Conservation (phyloP, 2,329 filamentous ascomycete species). For the Huntiella abstrusa region DNA sequence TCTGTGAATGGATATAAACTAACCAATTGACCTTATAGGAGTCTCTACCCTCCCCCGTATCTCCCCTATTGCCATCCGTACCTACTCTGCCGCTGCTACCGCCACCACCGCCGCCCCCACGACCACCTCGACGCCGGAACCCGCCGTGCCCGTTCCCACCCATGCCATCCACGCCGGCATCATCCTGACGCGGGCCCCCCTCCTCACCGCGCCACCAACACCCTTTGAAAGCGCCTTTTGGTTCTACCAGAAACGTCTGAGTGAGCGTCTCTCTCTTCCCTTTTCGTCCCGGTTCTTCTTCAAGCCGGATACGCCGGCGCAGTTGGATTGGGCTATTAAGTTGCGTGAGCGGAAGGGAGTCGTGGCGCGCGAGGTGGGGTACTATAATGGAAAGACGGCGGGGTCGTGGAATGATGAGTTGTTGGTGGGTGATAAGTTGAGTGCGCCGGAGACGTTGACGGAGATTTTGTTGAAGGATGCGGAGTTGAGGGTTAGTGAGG, state of each 20-base stretch:
- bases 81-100: conserved; percentile 19
- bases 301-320: conserved; percentile 69
- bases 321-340: conserved; percentile 82
- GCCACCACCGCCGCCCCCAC: conserved; percentile 9
- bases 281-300: conserved; percentile 91
- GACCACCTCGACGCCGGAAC: conserved; percentile 9
- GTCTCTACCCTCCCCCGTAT: conserved; percentile 1
- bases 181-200: conserved; percentile 71
- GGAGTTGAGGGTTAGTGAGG: conserved; percentile 40
- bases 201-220: conserved; percentile 66
- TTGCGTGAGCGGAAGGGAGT: conserved; percentile 52
- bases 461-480: conserved; percentile 59
- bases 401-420: conserved; percentile 86
- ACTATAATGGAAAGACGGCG: conserved; percentile 52
- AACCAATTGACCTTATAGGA: conserved; percentile 4
- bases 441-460: conserved; percentile 43
- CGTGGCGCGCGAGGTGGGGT: conserved; percentile 66
- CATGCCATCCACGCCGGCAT: conserved; percentile 46
- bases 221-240: conserved; percentile 85
- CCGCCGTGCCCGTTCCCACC: conserved; percentile 13
- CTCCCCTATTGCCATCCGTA: not conserved
- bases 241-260: conserved; percentile 93
- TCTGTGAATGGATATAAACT: not conserved
- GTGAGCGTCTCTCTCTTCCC: conserved; percentile 73
- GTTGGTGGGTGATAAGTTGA: conserved; percentile 50